Base-by-base conservation (phyloP, 352 stramenopile species). In the Phytophthora sojae region DNA sequence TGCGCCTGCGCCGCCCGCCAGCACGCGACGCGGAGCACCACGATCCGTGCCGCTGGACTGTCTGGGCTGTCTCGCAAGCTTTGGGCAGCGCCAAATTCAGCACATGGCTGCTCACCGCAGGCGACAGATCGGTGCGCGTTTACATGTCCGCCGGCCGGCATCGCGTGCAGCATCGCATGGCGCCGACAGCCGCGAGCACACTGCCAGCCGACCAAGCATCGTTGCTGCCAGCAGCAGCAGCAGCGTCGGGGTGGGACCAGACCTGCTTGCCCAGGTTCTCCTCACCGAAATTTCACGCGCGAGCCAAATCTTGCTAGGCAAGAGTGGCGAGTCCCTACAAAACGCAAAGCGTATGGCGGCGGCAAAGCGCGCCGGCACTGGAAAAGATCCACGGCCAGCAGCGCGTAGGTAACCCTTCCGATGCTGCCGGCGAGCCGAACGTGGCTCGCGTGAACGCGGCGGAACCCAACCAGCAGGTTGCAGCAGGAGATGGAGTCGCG, bases 251-350 rank as follows among this genome's bases (percentile, higher is more conserved):
- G 60, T 67, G 59, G 49, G 49, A 69, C 52, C 50, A 67, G 50
- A 44, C 32, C 51, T 37, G 25, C 39, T 51, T 51, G 32, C 37
- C 42, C 39, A 55, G 42, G 26, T 68, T 68, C 6, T 68, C 47
- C 60, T 50, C 61, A 54, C 35, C 61, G 51, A 68, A 68, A 62
- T 61, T 61, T 61, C 51, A 26, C 35, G 49, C 39, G 15, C 12
- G 32, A 59, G 59, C 9, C 11, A 17, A 59, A 30, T 23, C 35
- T 17, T 42, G 35, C 35, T 42, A 7, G 30, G 7, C 30, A 21
- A 37, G 30, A 12, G 7, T 15, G 8, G 32, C 7, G 32, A 39
- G 12, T 39, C 32, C 32, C 35, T 17, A 44, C 35, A 12, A 15
- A 45, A 45, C 19, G 39, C 15, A 45, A 17, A n/a, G 12, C 12